Evolutionary conservation across 2,329 filamentous ascomycete species (phyloP).

Genomic region (Tolypocladium ovalisporum): DNA sequence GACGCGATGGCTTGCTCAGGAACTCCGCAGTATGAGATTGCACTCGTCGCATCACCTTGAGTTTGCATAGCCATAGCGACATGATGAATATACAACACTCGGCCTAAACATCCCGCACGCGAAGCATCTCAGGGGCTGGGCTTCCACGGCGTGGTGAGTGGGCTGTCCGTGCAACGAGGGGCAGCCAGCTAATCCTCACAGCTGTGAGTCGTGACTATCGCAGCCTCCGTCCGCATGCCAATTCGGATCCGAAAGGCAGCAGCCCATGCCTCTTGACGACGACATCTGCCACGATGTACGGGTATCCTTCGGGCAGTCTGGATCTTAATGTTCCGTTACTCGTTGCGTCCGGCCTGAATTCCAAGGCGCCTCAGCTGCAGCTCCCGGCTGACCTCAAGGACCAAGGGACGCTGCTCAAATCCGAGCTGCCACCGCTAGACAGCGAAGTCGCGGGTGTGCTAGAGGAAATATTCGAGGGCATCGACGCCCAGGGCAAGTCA

Average conservation of each 20-base stretch:
- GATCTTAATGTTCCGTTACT: conserved; percentile 80
- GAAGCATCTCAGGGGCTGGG: neutral
- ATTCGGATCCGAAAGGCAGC: neutral
- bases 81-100: neutral
- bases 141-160: neutral
- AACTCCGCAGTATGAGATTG: neutral
- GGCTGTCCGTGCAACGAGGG: neutral
- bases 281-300: conserved; percentile 51
- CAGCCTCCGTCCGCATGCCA: neutral
- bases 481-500: conserved; percentile 52
- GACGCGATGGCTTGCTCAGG: neutral
- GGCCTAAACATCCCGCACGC: neutral
- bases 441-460: conserved; percentile 55
- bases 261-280: conserved; percentile 11
- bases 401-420: conserved; percentile 51
- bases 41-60: neutral
- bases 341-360: conserved; percentile 63
- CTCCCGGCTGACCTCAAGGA: conserved; percentile 43
- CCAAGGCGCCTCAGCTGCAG: conserved; percentile 27
- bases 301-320: conserved; percentile 68
- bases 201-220: neutral
- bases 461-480: conserved; percentile 51
- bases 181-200: neutral
- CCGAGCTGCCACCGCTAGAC: conserved; percentile 58
- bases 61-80: neutral